Percentiles rank a stretch among this genome's conserved stretches.
Conservation (phyloP, 106 monocot species). For the Dendrobium huoshanense region DNA sequence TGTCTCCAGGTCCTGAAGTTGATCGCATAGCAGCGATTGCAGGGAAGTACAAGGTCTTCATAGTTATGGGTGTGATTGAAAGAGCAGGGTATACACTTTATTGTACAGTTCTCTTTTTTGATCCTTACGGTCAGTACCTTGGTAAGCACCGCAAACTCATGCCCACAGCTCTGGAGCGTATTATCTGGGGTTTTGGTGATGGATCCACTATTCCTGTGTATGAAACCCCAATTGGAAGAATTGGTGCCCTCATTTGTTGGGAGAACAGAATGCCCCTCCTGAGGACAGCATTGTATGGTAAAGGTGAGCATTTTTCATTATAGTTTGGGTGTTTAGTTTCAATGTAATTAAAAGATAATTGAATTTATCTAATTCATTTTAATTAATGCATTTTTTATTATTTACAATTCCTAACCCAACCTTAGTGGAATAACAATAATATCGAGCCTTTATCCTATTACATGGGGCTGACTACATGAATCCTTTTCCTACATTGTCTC, state of each 20-base stretch:
- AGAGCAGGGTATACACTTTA: conserved; percentile 90
- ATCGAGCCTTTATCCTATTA: too few relatives aligned
- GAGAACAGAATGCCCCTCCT: conserved; percentile 95
- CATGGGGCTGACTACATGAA: too few relatives aligned
- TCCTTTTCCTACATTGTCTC: too few relatives aligned
- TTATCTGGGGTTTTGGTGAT: conserved; percentile 99
- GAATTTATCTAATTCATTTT: too few relatives aligned
- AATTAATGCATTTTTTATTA: too few relatives aligned
- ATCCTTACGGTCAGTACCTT: conserved; percentile 71
- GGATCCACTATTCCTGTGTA: conserved; percentile 97
- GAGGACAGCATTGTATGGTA: conserved; percentile 88
- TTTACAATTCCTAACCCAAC: too few relatives aligned
- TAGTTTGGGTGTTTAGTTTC: too few relatives aligned
- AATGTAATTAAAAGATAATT: too few relatives aligned
- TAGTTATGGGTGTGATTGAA: conserved; percentile 97
- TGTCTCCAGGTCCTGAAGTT: conserved; percentile 76
- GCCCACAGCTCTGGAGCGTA: conserved; percentile 85
- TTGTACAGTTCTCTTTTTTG: conserved; percentile 90
- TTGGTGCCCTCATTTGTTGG: conserved; percentile 98
- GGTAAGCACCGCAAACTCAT: conserved; percentile 95
- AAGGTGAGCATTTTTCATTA: conserved; percentile 43
- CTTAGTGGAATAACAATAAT: too few relatives aligned
- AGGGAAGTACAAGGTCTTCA: conserved; percentile 83
- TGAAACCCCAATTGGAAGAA: conserved; percentile 80
- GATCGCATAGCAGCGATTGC: conserved; percentile 77